These are phyloP conservation scores for Talaromyces sp. DNA, from an alignment of 2,329 filamentous ascomycete genomes.

Conservation along the genomic window DNA sequence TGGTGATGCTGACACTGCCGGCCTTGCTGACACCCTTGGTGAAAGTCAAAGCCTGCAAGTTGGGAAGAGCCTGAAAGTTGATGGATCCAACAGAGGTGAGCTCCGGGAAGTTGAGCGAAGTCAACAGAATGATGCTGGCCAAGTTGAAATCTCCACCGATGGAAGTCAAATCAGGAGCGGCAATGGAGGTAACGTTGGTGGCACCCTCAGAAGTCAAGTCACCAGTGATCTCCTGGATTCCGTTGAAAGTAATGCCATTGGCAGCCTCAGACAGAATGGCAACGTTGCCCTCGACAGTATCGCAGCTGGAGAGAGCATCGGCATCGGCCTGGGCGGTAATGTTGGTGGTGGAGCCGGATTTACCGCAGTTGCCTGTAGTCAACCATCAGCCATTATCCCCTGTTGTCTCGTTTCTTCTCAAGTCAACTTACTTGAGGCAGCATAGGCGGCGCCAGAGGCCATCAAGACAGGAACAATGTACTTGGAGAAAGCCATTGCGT, in stretches of 20 bases:
- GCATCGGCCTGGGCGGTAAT: constrained; percentile 59
- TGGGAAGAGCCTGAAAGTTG: constrained; percentile 67
- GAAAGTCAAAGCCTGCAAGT: constrained; percentile 59
- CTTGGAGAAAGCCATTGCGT: constrained; percentile 52
- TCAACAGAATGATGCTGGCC: constrained; percentile 64
- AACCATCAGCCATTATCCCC: constrained; percentile 23
- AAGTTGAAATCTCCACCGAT: constrained; percentile 71
- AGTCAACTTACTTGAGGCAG: constrained; percentile 36
- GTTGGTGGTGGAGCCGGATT: constrained; percentile 35
- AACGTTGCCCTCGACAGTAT: constrained; percentile 65
- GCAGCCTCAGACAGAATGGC: constrained; percentile 57
- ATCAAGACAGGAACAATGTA: constrained; percentile 56
- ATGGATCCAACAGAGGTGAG: constrained; percentile 66
- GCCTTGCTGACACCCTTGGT: constrained; percentile 62
- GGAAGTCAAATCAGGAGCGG: constrained; percentile 56
- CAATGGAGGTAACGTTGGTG: constrained; percentile 62
- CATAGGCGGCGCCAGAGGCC: constrained; percentile 50
- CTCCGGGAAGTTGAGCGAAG: constrained; percentile 60
- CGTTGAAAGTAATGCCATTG: constrained; percentile 60
- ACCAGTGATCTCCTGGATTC: constrained; percentile 57
- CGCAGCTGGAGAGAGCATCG: constrained; percentile 63
- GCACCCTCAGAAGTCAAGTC: constrained; percentile 51
- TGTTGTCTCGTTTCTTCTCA: not conserved
- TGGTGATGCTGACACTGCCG: constrained; percentile 67
- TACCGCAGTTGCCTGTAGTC: constrained; percentile 19